These are phyloP conservation scores for Chlamydomonas sp. DNA, from an alignment of 139 green algal genomes.

Conservation along the genomic window DNA sequence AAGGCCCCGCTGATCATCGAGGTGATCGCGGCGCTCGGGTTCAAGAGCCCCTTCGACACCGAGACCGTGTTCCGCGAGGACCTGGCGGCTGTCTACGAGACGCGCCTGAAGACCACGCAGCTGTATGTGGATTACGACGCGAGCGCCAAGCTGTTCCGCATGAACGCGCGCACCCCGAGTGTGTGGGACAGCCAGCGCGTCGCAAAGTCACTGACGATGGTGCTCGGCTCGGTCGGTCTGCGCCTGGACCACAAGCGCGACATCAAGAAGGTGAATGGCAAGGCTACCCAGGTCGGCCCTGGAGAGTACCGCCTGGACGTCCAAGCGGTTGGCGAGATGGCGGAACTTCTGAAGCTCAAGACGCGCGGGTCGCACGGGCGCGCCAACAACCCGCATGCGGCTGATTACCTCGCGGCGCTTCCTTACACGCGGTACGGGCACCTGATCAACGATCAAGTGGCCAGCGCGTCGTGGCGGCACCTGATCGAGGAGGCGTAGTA, in stretches of 20 bases:
- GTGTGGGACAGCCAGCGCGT: not conserved
- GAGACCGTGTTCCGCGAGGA: not conserved
- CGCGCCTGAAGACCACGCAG: not conserved
- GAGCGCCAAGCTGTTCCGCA: conserved; percentile 1
- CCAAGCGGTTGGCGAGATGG: not conserved
- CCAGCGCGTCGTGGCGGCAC: no score
- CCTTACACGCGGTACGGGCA: not conserved
- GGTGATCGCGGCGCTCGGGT: not conserved
- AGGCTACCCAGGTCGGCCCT: not conserved
- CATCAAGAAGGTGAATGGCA: not conserved
- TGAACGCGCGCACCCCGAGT: no score
- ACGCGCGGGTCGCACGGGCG: not conserved
- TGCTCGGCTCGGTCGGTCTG: not conserved
- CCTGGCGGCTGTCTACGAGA: not conserved
- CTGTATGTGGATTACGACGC: not conserved
- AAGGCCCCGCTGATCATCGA: not conserved
- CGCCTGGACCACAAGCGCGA: not conserved
- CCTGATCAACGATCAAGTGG: no score
- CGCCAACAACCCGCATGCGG: not conserved
- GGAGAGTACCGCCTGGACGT: not conserved
- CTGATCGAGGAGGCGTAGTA: no score
- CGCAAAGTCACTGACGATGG: not conserved
- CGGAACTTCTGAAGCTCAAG: not conserved
- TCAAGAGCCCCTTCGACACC: conserved; percentile 3
- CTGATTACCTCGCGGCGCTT: not conserved